Conservation (phyloP, 1,139 yeast species). For the Yamadazyma songkhlaensis region DNA sequence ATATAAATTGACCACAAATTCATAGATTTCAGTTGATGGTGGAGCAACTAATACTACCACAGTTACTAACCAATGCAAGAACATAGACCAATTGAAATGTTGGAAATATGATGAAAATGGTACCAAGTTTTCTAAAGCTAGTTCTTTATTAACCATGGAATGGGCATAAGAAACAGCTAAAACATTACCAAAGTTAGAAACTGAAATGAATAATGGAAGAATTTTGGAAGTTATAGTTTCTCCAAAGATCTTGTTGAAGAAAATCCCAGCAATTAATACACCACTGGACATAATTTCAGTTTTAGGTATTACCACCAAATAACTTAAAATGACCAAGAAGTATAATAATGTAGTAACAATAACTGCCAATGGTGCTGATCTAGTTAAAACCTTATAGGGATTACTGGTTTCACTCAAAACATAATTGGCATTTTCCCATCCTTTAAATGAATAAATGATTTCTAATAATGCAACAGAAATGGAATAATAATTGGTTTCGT, state of each 20-base stretch:
- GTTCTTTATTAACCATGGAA: conserved; percentile 71
- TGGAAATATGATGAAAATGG: conserved; percentile 64
- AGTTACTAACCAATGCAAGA: conserved; percentile 48
- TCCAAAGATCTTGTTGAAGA: conserved; percentile 74
- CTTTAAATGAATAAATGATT: conserved; percentile 26
- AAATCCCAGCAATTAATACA: conserved; percentile 69
- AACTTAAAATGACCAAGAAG: conserved; percentile 67
- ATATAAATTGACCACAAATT: conserved; percentile 47
- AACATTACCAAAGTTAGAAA: conserved; percentile 76
- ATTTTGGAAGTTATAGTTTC: conserved; percentile 57
- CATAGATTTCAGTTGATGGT: conserved; percentile 47
- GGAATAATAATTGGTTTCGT: conserved; percentile 25
- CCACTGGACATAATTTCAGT: conserved; percentile 60
- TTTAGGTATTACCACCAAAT: conserved; percentile 73
- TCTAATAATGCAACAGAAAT: conserved; percentile 41
- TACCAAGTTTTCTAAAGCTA: conserved; percentile 68
- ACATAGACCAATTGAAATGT: conserved; percentile 44
- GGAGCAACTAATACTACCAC: conserved; percentile 44
- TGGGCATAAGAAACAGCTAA: conserved; percentile 77
- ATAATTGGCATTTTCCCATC: conserved; percentile 46
- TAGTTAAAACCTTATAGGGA: conserved; percentile 64
- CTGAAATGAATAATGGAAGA: conserved; percentile 69
- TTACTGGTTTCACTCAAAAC: conserved; percentile 43
- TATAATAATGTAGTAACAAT: conserved; percentile 58
- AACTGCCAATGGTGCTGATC: conserved; percentile 74